A percentile compares a stretch with the other conserved stretches of the same genome.
Conservation (phyloP, 225 moss, liverwort and hornwort species). For the Bryoerythrophyllum caledonicum region DNA sequence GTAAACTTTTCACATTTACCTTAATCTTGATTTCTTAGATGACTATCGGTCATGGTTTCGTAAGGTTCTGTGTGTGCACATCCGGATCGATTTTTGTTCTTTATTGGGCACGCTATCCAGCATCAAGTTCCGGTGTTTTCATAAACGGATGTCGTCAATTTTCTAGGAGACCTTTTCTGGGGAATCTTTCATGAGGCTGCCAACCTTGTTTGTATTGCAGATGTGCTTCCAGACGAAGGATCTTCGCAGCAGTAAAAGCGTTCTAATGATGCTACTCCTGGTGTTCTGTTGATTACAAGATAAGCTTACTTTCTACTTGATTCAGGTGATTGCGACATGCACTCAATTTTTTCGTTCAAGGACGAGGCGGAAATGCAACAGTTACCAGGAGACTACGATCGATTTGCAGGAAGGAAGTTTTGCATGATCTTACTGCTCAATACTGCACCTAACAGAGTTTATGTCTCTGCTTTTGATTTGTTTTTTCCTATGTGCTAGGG, state of each 20-base stretch:
- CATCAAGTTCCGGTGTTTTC: no score
- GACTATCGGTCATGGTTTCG: constrained; percentile 32
- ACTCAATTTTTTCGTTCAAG: neutral
- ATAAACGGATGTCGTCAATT: no score
- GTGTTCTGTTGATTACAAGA: no score
- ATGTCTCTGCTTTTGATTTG: neutral
- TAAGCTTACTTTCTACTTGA: no score
- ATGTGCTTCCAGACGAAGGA: no score
- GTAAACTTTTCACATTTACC: constrained; percentile 57
- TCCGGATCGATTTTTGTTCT: neutral
- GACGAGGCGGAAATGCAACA: neutral
- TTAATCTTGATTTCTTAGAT: constrained; percentile 38
- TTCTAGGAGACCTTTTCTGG: no score
- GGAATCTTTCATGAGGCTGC: no score
- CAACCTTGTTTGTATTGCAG: no score
- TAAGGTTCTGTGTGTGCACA: neutral
- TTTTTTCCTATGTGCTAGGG: neutral
- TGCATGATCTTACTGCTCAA: neutral
- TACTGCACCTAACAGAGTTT: neutral
- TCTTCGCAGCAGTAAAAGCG: no score
- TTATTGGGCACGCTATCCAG: no score
- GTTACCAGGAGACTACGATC: neutral
- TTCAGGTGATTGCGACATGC: neutral
- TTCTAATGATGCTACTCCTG: no score
- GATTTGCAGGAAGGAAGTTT: neutral